These are phyloP conservation scores for Cladosporium velox DNA, from an alignment of 2,329 filamentous ascomycete genomes.

Conservation along the genomic window DNA sequence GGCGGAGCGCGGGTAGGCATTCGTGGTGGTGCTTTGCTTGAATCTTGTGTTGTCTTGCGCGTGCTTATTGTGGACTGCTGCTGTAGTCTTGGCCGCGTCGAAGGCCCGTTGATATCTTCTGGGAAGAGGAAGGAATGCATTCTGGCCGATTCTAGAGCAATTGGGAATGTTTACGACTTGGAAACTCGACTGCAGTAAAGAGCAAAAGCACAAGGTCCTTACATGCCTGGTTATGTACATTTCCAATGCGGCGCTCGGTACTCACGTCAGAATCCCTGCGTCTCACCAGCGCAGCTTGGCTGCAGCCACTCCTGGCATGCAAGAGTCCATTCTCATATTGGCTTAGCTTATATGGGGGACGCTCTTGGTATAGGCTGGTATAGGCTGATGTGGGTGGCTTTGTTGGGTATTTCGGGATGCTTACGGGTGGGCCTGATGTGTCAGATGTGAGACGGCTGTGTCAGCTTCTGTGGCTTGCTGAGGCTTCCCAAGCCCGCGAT, in stretches of 20 bases:
- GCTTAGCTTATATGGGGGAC: not conserved
- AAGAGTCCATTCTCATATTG: not conserved
- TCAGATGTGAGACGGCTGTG: conserved; percentile 6
- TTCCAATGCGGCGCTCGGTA: not conserved
- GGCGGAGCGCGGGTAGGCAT: conserved; percentile 5
- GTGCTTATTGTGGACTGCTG: not conserved
- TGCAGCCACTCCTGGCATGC: not conserved
- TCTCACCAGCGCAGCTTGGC: not conserved
- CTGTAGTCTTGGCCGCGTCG: not conserved
- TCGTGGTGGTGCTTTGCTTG: not conserved
- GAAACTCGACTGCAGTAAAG: too few relatives aligned
- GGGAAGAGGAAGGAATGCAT: conserved; percentile 18
- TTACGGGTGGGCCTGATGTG: not conserved
- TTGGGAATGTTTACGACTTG: not conserved
- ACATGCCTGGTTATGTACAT: not conserved
- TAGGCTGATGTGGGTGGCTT: not conserved
- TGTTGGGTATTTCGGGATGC: not conserved
- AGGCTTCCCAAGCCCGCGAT: not conserved
- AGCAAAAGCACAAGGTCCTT: too few relatives aligned
- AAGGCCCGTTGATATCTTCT: not conserved
- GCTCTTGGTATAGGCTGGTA: too few relatives aligned
- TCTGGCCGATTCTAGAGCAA: not conserved
- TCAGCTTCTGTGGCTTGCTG: conserved; percentile 2
- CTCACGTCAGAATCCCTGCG: not conserved
- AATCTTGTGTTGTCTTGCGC: not conserved